Evolutionary conservation across 495 filamentous ascomycete species (phyloP).

Genomic region (Neurospora africana): DNA sequence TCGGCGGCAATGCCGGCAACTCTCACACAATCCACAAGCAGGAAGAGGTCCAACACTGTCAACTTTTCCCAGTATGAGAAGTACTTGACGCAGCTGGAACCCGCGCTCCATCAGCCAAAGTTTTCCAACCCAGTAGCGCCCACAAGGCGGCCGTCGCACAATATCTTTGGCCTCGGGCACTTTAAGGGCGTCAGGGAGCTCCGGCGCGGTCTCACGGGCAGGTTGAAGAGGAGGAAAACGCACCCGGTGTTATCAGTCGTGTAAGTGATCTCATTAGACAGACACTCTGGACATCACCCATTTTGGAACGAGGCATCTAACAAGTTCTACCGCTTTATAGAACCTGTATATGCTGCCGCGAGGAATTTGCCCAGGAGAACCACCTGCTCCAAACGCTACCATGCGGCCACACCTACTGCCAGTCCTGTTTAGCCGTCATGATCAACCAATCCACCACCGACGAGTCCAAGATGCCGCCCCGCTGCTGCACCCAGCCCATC

Average conservation of each 20-base stretch:
- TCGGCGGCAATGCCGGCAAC: slow-evolving; percentile 14
- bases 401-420: slow-evolving; percentile 45
- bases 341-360: slow-evolving; percentile 42
- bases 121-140: slow-evolving; percentile 13
- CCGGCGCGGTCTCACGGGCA: slow-evolving; percentile 29
- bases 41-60: slow-evolving; percentile 29
- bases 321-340: slow-evolving; percentile 20
- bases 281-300: neutral
- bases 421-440: slow-evolving; percentile 36
- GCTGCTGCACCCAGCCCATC: slow-evolving; percentile 47
- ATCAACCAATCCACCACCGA: slow-evolving; percentile 39
- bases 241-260: slow-evolving; percentile 19
- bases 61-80: slow-evolving; percentile 44
- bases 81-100: slow-evolving; percentile 34
- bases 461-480: slow-evolving; percentile 46
- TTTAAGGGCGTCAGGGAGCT: slow-evolving; percentile 30
- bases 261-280: slow-evolving; percentile 16
- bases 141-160: slow-evolving; percentile 14
- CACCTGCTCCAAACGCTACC: slow-evolving; percentile 31
- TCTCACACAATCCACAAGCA: slow-evolving; percentile 13
- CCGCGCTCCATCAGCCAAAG: slow-evolving; percentile 27
- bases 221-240: slow-evolving; percentile 23
- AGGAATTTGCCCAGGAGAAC: slow-evolving; percentile 32
- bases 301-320: neutral
- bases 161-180: slow-evolving; percentile 24